These are phyloP conservation scores for Colletotrichum echinochloae DNA, from an alignment of 2,329 filamentous ascomycete species.

Conservation along the genomic window DNA sequence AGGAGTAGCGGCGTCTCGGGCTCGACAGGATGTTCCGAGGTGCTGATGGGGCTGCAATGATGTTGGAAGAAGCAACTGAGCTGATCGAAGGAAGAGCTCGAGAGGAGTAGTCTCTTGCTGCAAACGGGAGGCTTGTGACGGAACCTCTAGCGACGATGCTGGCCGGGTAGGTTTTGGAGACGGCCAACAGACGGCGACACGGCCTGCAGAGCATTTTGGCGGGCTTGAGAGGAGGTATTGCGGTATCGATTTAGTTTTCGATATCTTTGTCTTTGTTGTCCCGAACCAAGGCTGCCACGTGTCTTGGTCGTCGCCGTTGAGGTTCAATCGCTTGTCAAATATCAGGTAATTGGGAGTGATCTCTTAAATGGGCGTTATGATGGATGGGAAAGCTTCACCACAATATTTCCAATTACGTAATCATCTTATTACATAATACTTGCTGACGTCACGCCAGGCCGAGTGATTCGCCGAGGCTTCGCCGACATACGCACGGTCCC, in stretches of 20 bases:
- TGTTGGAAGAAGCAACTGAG: neutral
- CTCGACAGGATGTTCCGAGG: neutral
- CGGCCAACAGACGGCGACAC: conserved; percentile 39
- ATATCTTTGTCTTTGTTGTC: too few species aligned
- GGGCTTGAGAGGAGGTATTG: too few species aligned
- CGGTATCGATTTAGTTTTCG: too few species aligned
- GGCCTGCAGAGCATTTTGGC: conserved; percentile 38
- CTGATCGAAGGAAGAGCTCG: neutral
- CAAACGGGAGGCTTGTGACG: conserved; percentile 58
- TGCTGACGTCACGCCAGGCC: conserved; percentile 24
- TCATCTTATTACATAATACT: too few species aligned
- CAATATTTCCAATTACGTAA: conserved; percentile 14
- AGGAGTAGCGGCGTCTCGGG: conserved; percentile 29
- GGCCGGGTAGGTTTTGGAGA: conserved; percentile 15
- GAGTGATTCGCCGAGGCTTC: neutral
- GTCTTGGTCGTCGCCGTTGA: neutral
- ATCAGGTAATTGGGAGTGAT: neutral
- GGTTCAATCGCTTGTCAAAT: neutral
- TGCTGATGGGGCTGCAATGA: neutral
- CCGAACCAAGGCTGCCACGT: neutral
- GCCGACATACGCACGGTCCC: neutral
- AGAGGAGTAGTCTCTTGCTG: conserved; percentile 46
- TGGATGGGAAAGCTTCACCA: neutral
- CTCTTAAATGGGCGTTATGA: neutral
- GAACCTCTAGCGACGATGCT: conserved; percentile 21